Conservation (phyloP, 2,329 filamentous ascomycete species). For the Curvularia verruculosa region DNA sequence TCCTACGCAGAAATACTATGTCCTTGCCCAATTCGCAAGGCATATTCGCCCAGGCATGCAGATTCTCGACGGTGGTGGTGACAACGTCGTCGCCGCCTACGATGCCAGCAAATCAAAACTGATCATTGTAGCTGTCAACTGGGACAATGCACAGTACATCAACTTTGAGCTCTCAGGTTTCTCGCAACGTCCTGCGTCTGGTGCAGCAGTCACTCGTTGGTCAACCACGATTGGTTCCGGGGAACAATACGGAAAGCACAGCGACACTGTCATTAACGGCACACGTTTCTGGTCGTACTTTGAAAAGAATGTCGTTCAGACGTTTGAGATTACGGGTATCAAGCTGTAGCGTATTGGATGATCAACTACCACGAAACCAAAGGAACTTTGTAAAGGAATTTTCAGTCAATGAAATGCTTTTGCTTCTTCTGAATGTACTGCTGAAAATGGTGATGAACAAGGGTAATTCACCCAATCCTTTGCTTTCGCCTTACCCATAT, state of each 20-base stretch:
- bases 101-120: constrained; percentile 9
- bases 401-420: not conserved
- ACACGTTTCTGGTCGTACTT: constrained; percentile 15
- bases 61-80: constrained; percentile 11
- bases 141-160: constrained; percentile 9
- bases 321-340: constrained; percentile 13
- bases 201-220: constrained; percentile 12
- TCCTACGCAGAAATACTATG: constrained; percentile 13
- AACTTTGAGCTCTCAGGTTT: constrained; percentile 17
- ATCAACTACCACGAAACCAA: not conserved
- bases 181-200: constrained; percentile 1
- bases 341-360: not conserved
- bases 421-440: not conserved
- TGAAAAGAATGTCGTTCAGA: constrained; percentile 13
- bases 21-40: constrained; percentile 13
- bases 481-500: constrained; percentile 47
- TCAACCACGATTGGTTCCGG: constrained; percentile 10
- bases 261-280: constrained; percentile 8
- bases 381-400: not conserved
- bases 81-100: constrained; percentile 14
- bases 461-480: constrained; percentile 28
- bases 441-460: not conserved
- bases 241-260: constrained; percentile 10
- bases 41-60: constrained; percentile 14
- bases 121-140: constrained; percentile 14